Evolutionary conservation across 75 land plant genomes (phyloP).

Genomic region (Gnetum montanum): DNA sequence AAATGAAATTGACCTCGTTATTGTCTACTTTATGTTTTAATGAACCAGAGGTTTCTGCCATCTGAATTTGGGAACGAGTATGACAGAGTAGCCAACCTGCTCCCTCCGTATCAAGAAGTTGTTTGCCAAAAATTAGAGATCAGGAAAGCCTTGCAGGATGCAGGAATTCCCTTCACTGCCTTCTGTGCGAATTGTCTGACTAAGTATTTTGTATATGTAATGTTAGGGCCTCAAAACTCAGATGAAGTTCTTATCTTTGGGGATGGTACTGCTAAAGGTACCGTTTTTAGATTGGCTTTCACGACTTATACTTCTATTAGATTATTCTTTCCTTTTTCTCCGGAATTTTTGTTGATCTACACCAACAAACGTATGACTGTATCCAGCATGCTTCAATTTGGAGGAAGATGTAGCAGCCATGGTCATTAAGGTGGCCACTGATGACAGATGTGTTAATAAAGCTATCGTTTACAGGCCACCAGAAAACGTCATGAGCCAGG

Average conservation of each 20-base stretch:
- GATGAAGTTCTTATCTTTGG: constrained; percentile 20
- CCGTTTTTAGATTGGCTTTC: neutral
- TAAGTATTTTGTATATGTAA: constrained; percentile 13
- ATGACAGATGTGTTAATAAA: constrained; percentile 17
- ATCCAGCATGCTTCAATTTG: constrained; percentile 19
- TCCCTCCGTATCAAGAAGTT: constrained; percentile 11
- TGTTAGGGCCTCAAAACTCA: constrained; percentile 12
- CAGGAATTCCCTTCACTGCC: constrained; percentile 32
- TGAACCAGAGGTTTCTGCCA: constrained; percentile 35
- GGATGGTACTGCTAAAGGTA: constrained; percentile 26
- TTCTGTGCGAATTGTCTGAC: constrained; percentile 18
- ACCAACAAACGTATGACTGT: neutral
- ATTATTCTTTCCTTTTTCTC: neutral
- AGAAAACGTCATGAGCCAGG: constrained; percentile 25
- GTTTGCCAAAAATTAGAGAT: constrained; percentile 16
- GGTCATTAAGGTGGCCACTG: constrained; percentile 19
- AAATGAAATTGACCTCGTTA: too few species aligned
- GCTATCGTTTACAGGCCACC: constrained; percentile 25
- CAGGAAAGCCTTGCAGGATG: constrained; percentile 17
- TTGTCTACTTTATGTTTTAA: neutral
- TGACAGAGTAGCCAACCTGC: constrained; percentile 9
- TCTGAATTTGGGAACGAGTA: constrained; percentile 34
- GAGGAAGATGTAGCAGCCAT: constrained; percentile 39
- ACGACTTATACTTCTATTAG: neutral
- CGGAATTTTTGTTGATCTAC: neutral